Conservation (phyloP, 2,329 filamentous ascomycete species). For the Pestalotiopsis sp. region DNA sequence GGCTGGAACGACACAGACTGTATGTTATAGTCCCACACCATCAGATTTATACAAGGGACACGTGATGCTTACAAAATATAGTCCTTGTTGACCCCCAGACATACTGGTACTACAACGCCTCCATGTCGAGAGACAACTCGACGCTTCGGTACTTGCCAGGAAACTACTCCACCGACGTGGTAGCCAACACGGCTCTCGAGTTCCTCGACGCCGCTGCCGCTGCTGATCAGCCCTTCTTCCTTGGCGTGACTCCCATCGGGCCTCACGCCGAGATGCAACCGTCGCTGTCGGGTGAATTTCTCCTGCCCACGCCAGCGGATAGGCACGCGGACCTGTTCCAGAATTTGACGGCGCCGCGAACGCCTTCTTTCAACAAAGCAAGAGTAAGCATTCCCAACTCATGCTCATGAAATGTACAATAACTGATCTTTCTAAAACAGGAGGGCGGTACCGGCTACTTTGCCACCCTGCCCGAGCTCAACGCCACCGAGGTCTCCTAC, state of each 20-base stretch:
- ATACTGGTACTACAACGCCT: constrained; percentile 69
- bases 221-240: constrained; percentile 5
- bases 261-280: not conserved
- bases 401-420: not conserved
- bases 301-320: constrained; percentile 54
- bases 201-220: not conserved
- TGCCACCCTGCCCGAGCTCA: constrained; percentile 32
- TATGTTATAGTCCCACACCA: constrained; percentile 50
- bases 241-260: constrained; percentile 13
- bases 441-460: not conserved
- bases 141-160: constrained; percentile 18
- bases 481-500: constrained; percentile 33
- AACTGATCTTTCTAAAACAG: not conserved
- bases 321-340: constrained; percentile 66
- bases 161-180: constrained; percentile 42
- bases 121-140: constrained; percentile 62
- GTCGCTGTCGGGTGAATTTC: not conserved
- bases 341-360: constrained; percentile 61
- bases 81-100: constrained; percentile 67
- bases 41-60: constrained; percentile 33
- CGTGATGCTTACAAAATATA: constrained; percentile 27
- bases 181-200: not conserved
- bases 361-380: constrained; percentile 62
- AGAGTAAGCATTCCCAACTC: not conserved
- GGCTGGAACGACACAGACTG: constrained; percentile 54